Conservation (phyloP, 768 basidiomycete genomes). For the Psilocybe azurescens region DNA sequence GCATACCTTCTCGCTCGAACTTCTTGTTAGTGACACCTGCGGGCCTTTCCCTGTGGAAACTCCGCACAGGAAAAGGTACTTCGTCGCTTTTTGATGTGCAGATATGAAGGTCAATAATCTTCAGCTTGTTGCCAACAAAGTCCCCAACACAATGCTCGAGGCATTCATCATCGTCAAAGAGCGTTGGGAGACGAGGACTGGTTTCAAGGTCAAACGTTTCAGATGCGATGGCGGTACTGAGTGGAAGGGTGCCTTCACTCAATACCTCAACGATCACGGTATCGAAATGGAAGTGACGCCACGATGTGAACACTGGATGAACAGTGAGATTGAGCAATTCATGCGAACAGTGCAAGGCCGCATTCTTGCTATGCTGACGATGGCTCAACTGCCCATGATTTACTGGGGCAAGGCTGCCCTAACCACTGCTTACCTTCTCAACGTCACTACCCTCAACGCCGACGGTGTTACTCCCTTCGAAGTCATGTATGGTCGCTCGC, state of each 20-base stretch:
- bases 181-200: conserved; percentile 12
- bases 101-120: too few species aligned
- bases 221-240: too few species aligned
- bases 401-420: conserved; percentile 22
- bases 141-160: too few species aligned
- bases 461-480: conserved; percentile 1
- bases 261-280: background rate
- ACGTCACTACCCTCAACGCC: background rate
- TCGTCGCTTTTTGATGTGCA: too few species aligned
- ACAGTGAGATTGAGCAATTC: conserved; percentile 15
- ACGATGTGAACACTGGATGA: conserved; percentile 21
- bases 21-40: background rate
- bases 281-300: conserved; percentile 11
- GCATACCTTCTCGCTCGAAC: too few species aligned
- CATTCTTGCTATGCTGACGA: background rate
- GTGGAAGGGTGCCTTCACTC: too few species aligned
- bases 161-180: conserved; percentile 4
- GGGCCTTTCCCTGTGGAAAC: too few species aligned
- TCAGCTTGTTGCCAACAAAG: too few species aligned
- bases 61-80: too few species aligned
- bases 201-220: background rate
- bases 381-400: background rate
- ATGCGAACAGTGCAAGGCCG: conserved; percentile 11
- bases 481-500: too few species aligned
- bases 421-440: background rate